A percentile compares a stretch with the other conserved stretches of the same genome.
These are phyloP conservation scores for Neurospora sp. DNA, from an alignment of 495 filamentous ascomycete genomes.

Conservation along the genomic window DNA sequence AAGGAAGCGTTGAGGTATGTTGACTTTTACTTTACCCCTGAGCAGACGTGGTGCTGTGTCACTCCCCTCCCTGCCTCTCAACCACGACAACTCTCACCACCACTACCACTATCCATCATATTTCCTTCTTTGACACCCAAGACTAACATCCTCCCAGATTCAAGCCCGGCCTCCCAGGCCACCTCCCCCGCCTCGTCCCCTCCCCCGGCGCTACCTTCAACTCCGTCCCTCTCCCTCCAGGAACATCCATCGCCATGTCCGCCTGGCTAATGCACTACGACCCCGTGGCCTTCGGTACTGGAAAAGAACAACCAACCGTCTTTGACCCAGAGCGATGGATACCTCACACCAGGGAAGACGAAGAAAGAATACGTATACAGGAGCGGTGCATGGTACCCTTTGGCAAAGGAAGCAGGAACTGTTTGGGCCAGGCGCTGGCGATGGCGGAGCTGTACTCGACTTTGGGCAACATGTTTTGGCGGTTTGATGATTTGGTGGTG, in stretches of 20 bases:
- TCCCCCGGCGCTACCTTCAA: conserved; percentile 12
- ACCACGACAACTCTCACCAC: neutral
- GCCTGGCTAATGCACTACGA: conserved; percentile 29
- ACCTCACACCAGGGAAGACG: neutral
- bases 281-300: conserved; percentile 22
- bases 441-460: conserved; percentile 36
- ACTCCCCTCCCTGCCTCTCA: neutral
- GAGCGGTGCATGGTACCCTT: conserved; percentile 35
- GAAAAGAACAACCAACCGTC: conserved; percentile 18
- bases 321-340: conserved; percentile 42
- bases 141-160: conserved; percentile 1
- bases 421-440: conserved; percentile 39
- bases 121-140: no score
- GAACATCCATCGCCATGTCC: conserved; percentile 8
- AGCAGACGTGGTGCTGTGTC: neutral
- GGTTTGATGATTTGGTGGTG: conserved; percentile 4
- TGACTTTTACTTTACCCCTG: neutral
- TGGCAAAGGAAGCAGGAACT: conserved; percentile 34
- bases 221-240: conserved; percentile 10
- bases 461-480: conserved; percentile 33
- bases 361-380: conserved; percentile 18
- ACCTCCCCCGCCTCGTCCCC: conserved; percentile 17
- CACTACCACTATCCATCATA: no score
- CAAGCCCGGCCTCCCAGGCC: conserved; percentile 10
- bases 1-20: conserved; percentile 20